Evolutionary conservation across 345 rosid genomes (phyloP).

Genomic region (Raphanus raphanistrum): DNA sequence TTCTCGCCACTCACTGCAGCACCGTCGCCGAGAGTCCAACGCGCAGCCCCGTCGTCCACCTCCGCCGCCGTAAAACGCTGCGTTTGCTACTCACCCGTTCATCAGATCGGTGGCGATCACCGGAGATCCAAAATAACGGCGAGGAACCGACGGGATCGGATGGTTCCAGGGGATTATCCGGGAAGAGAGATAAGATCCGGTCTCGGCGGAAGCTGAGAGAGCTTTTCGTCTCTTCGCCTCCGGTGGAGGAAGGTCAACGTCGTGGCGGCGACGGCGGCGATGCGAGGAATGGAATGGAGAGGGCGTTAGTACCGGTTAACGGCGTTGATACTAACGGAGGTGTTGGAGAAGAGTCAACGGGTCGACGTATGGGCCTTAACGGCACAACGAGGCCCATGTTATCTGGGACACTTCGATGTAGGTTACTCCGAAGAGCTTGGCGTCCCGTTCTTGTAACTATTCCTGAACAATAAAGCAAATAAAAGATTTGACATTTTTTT

Average conservation of each 20-base stretch:
- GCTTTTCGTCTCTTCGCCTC: constrained; percentile 77
- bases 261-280: constrained; percentile 17
- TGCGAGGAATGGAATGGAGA: constrained; percentile 33
- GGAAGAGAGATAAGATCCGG: constrained; percentile 43
- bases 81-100: constrained; percentile 73
- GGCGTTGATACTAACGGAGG: constrained; percentile 31
- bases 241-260: constrained; percentile 48
- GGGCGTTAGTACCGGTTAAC: constrained; percentile 34
- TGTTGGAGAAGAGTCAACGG: constrained; percentile 29
- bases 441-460: constrained; percentile 77
- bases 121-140: constrained; percentile 23
- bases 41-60: constrained; percentile 75
- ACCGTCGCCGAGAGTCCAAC: constrained; percentile 78
- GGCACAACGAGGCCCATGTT: constrained; percentile 52
- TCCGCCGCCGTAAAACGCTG: constrained; percentile 89
- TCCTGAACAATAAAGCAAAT: constrained; percentile 57
- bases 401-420: constrained; percentile 43
- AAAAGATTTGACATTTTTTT: not conserved
- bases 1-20: constrained; percentile 78
- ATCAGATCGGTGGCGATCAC: constrained; percentile 47
- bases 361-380: constrained; percentile 42
- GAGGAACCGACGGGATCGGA: constrained; percentile 40
- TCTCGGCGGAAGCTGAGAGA: constrained; percentile 69
- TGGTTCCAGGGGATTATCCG: not conserved
- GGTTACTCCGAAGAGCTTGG: constrained; percentile 81